These are phyloP conservation scores for Pichia norvegensis DNA, from an alignment of 1,139 yeast species.

Conservation along the genomic window DNA sequence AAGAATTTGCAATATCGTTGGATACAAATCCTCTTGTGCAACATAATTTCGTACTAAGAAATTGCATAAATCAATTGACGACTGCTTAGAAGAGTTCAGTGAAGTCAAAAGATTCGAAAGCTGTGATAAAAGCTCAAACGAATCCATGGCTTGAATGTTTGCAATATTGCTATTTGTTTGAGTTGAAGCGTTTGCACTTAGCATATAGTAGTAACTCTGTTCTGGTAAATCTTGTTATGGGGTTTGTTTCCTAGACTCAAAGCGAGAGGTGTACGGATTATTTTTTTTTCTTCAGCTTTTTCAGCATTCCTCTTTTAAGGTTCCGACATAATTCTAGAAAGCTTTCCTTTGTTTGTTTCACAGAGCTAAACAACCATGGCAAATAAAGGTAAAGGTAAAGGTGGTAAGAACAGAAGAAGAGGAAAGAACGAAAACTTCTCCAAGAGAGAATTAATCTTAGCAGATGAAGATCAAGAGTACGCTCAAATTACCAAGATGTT, in stretches of 20 bases:
- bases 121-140: conserved; percentile 69
- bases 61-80: conserved; percentile 47
- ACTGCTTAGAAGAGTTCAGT: conserved; percentile 56
- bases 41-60: conserved; percentile 55
- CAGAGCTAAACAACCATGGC: conserved; percentile 19
- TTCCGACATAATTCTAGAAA: not conserved
- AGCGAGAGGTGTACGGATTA: not conserved
- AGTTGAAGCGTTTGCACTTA: not conserved
- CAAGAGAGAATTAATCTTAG: conserved; percentile 86
- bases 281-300: not conserved
- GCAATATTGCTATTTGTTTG: no score
- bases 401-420: conserved; percentile 91
- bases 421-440: conserved; percentile 95
- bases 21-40: conserved; percentile 63
- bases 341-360: not conserved
- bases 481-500: conserved; percentile 98
- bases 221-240: not conserved
- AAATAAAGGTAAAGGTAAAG: conserved; percentile 32
- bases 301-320: not conserved
- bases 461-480: conserved; percentile 97
- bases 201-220: not conserved
- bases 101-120: conserved; percentile 53
- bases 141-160: conserved; percentile 65
- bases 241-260: not conserved
- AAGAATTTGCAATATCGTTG: conserved; percentile 64